Conservation (phyloP, 139 green algal species). For the Closterium sp. region DNA sequence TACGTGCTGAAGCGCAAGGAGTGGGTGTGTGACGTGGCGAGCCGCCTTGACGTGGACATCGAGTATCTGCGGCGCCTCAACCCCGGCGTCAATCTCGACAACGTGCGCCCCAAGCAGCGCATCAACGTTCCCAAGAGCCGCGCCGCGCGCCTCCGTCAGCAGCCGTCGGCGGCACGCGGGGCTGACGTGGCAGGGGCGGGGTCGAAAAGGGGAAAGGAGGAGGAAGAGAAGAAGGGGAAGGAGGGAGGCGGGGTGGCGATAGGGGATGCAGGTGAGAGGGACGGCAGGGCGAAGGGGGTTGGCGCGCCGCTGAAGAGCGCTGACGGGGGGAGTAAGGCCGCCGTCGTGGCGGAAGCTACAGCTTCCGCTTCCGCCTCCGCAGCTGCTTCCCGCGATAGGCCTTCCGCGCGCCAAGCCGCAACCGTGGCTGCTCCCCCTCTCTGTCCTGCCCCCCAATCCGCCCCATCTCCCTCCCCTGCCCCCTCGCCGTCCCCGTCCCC, state of each 20-base stretch:
- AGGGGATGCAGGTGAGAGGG: neutral
- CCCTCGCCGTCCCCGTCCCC: neutral
- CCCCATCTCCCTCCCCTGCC: neutral
- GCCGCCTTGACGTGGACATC: constrained; percentile 1
- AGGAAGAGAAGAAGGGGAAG: neutral
- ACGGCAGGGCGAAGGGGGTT: neutral
- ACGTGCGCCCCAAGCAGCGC: constrained; percentile 23
- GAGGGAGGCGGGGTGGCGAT: neutral
- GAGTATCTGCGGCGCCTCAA: constrained; percentile 5
- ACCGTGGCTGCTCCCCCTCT: neutral
- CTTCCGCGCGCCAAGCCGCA: neutral
- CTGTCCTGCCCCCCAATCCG: neutral
- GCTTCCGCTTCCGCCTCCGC: neutral
- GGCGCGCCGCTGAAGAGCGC: neutral
- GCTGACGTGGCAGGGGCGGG: neutral
- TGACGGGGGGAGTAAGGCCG: neutral
- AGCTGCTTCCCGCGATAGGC: neutral
- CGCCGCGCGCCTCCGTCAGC: neutral
- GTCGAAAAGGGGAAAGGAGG: neutral
- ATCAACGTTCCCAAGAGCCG: constrained; percentile 15
- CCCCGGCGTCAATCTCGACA: constrained; percentile 16
- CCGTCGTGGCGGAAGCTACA: neutral
- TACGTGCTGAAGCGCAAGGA: constrained; percentile 19
- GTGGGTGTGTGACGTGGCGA: constrained; percentile 18
- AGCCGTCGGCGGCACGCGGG: neutral